Conservation (phyloP, 176 grass and related monocot genomes). For the Lolium rigidum region DNA sequence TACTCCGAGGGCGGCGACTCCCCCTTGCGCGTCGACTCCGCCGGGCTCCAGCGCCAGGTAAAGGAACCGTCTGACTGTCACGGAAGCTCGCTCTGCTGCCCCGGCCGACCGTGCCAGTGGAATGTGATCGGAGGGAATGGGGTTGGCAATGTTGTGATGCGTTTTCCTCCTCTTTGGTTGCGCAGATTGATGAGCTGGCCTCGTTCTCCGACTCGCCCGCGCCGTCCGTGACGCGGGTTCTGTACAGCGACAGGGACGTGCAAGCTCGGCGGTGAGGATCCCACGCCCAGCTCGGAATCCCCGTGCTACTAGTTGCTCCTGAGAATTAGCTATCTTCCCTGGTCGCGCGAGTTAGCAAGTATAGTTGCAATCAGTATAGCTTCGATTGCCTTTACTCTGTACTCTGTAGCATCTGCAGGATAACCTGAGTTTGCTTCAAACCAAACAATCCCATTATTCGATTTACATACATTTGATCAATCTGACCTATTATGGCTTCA, state of each 20-base stretch:
- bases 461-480: neutral
- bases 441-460: neutral
- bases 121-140: neutral
- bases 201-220: conserved; percentile 86
- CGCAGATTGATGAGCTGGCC: conserved; percentile 87
- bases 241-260: conserved; percentile 88
- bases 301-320: too few species aligned
- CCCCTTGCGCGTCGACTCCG: conserved; percentile 63
- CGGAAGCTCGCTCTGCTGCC: too few species aligned
- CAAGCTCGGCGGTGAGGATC: conserved; percentile 78
- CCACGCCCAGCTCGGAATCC: too few species aligned
- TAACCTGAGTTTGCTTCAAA: neutral
- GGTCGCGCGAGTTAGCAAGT: neutral
- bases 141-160: neutral
- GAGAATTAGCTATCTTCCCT: neutral
- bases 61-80: too few species aligned
- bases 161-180: neutral
- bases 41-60: conserved; percentile 46
- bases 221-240: conserved; percentile 83
- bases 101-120: too few species aligned
- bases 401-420: neutral
- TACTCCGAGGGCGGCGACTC: neutral
- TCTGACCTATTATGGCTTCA: neutral
- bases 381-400: neutral
- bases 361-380: neutral